phyloP scores from a whole-genome alignment of 805 yeast species.

The Kazachstania africana region DNA sequence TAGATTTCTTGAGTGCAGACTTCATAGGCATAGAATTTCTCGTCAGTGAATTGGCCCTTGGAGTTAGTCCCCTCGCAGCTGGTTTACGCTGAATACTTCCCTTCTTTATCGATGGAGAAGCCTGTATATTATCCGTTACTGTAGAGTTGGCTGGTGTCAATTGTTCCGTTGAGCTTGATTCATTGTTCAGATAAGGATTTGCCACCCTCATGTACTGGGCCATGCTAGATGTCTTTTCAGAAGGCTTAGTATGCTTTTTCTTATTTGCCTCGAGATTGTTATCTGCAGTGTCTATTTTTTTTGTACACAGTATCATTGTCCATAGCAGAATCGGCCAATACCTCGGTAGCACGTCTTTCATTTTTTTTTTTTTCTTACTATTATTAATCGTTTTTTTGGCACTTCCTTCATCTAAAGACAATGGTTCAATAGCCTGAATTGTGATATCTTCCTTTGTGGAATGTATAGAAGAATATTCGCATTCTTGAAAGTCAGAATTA shows the following conservation, averaged over 20 bases:
- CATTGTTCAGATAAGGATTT: constrained; percentile 13
- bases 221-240: constrained; percentile 20
- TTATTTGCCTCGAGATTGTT: no score
- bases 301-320: no score
- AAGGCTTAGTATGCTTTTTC: neutral
- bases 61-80: neutral
- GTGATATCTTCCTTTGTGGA: neutral
- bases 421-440: neutral
- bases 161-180: neutral
- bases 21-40: constrained; percentile 28
- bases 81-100: neutral
- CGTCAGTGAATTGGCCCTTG: neutral
- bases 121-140: no score
- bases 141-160: neutral
- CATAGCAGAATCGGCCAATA: no score
- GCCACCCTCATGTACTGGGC: constrained; percentile 38
- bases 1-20: constrained; percentile 30
- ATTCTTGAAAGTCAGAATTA: no score
- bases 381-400: no score
- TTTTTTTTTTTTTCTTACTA: no score
- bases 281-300: no score
- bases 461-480: no score
- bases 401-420: neutral
- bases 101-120: neutral
- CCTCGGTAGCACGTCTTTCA: no score